Evolutionary conservation across 2,329 filamentous ascomycete genomes (phyloP).

Genomic region (Madurella mycetomatis): DNA sequence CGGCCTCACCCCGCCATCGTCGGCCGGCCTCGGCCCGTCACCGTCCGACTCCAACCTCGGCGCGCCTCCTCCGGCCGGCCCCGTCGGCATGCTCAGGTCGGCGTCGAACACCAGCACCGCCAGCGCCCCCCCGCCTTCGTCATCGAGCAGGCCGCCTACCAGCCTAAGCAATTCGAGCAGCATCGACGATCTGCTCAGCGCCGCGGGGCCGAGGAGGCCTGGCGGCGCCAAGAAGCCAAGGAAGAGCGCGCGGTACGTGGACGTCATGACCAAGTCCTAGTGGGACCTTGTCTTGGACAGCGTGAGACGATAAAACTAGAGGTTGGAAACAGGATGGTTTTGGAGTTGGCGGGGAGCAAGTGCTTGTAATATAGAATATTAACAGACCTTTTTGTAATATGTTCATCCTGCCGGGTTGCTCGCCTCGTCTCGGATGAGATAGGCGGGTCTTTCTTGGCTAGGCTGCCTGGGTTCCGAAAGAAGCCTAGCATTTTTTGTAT

Average conservation of each 20-base stretch:
- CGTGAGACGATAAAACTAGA: too few relatives aligned
- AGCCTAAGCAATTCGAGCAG: slow-evolving; percentile 89
- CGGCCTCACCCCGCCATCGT: slow-evolving; percentile 14
- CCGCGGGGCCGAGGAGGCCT: slow-evolving; percentile 64
- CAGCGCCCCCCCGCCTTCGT: slow-evolving; percentile 53
- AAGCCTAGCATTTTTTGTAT: background rate
- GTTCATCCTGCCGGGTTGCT: background rate
- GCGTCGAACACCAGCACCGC: slow-evolving; percentile 43
- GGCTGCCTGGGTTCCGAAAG: too few relatives aligned
- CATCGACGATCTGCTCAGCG: slow-evolving; percentile 86
- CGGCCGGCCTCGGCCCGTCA: slow-evolving; percentile 11
- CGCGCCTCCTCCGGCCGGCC: slow-evolving; percentile 20
- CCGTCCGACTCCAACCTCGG: slow-evolving; percentile 18
- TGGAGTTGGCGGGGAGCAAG: background rate
- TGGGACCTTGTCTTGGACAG: background rate
- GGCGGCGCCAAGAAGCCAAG: slow-evolving; percentile 61
- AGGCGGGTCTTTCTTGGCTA: background rate
- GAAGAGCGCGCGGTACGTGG: slow-evolving; percentile 85
- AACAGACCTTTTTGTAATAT: background rate
- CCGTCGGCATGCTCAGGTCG: slow-evolving; percentile 44
- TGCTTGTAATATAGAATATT: background rate
- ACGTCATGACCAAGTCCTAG: slow-evolving; percentile 75
- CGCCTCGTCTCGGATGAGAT: background rate
- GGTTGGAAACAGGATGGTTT: background rate
- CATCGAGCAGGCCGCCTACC: slow-evolving; percentile 67